phyloP scores from a whole-genome alignment of 176 grass and related monocot species.

The Triticum urartu region DNA sequence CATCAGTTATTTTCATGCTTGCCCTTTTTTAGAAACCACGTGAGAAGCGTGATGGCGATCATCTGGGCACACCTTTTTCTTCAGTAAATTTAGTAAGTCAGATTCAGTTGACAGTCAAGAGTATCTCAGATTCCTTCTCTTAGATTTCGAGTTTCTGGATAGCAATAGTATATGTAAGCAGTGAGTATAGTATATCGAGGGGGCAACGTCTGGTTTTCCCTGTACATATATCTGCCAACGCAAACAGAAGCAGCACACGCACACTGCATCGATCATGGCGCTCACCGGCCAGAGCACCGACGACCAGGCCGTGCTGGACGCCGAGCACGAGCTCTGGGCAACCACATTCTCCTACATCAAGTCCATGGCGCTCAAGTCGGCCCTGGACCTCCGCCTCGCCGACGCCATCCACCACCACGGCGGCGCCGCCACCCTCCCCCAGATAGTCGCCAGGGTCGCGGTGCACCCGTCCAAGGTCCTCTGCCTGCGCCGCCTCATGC shows the following conservation, averaged over 20 bases:
- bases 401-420: conserved; percentile 10
- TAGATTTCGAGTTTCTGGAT: not conserved
- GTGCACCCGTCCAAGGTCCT: conserved; percentile 1
- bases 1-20: not conserved
- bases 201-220: not conserved
- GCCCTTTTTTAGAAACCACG: not conserved
- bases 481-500: conserved; percentile 12
- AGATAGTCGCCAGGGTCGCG: not conserved
- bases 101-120: too few species aligned
- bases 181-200: not conserved
- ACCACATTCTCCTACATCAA: conserved; percentile 6
- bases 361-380: conserved; percentile 6
- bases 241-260: not conserved
- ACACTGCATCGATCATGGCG: not conserved
- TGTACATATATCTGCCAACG: not conserved
- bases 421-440: not conserved
- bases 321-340: not conserved
- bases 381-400: not conserved
- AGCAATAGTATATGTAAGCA: not conserved
- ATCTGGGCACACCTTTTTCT: too few species aligned
- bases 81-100: too few species aligned
- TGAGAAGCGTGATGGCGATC: not conserved
- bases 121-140: too few species aligned
- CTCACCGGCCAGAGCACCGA: not conserved
- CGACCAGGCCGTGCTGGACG: not conserved